phyloP scores from a whole-genome alignment of 148 eudicot genomes.

The Limonium bicolor region DNA sequence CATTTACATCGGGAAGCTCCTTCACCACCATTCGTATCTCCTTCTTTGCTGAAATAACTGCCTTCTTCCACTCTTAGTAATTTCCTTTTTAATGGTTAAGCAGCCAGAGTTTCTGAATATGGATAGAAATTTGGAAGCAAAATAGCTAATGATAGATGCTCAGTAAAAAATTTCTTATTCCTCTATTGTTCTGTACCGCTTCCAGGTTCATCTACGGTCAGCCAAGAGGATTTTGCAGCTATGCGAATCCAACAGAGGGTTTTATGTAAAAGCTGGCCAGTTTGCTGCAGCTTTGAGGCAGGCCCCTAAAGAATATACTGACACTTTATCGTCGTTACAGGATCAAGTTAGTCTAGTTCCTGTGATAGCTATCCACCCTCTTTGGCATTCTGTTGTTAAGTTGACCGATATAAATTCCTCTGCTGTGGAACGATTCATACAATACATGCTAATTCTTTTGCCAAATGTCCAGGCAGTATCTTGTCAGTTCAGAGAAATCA shows the following conservation, averaged over 20 bases:
- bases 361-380: not conserved
- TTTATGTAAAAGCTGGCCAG: slow-evolving; percentile 96
- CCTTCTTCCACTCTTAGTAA: too few species aligned
- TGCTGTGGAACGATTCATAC: too few species aligned
- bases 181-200: slow-evolving; percentile 1
- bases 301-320: slow-evolving; percentile 70
- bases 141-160: too few species aligned
- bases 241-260: slow-evolving; percentile 74
- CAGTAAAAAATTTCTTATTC: not conserved
- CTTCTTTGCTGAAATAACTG: too few species aligned
- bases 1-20: too few species aligned
- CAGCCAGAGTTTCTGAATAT: too few species aligned
- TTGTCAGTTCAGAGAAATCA: slow-evolving; percentile 42
- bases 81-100: too few species aligned
- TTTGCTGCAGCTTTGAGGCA: slow-evolving; percentile 81
- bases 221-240: slow-evolving; percentile 53
- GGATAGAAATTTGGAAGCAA: too few species aligned
- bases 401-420: not conserved
- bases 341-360: slow-evolving; percentile 49
- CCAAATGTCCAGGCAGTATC: slow-evolving; percentile 56
- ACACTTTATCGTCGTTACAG: slow-evolving; percentile 68
- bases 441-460: slow-evolving; percentile 12
- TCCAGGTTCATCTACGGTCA: slow-evolving; percentile 77
- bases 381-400: not conserved
- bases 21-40: too few species aligned